Evolutionary conservation across 208 protist species (phyloP), one percentile per base, ranked within the genome.

Genomic region (Porcisia deanei): DNA sequence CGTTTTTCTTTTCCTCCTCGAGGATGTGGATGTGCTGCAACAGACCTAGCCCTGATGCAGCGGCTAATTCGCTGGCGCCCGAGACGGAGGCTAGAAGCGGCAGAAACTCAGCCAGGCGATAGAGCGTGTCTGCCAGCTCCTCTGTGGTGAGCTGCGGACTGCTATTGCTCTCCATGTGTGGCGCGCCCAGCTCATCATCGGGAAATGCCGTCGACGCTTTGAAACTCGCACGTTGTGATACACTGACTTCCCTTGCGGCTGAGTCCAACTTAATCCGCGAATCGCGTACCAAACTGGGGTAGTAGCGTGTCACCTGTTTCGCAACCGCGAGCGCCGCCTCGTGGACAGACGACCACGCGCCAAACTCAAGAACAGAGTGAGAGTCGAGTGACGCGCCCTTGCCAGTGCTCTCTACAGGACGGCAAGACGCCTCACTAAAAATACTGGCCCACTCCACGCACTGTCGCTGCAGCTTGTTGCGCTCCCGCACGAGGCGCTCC

Each of bases 1-100:
- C 76, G 54, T 53, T 80, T 20, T 55, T 59, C 70, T 72, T 80
- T 63, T 80, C 76, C 63, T 80, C 70, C 53, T 75, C 70, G 54
- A 80, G 76, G 63, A 12, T 43, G 53, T 58, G 76, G 53, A 75
- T 69, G 58, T 72, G 59, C 60, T 71, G 60, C n/a, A 75, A 58
- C 61, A 80, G 45, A 37, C 69, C 75, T 34, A 67, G 49, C 37
- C 58, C 75, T 16, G 68, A 53, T 9, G 64, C 59, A n/a, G 75
- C 57, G 10, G 73, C 39, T 30, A 61, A 7, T 41, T 74, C 52
- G 47, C 68, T 59, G 30, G 37, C 68, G 14, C 67, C 10, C 25
- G 60, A 55, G 49, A 53, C 68, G 58, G 67, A 79, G 6, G 68
- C 66, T 22, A 79, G 59, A 49, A 55, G 59, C 14, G 75, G 75